These are phyloP conservation scores for Candida sithepensis DNA, from an alignment of 805 yeast genomes.

Conservation along the genomic window DNA sequence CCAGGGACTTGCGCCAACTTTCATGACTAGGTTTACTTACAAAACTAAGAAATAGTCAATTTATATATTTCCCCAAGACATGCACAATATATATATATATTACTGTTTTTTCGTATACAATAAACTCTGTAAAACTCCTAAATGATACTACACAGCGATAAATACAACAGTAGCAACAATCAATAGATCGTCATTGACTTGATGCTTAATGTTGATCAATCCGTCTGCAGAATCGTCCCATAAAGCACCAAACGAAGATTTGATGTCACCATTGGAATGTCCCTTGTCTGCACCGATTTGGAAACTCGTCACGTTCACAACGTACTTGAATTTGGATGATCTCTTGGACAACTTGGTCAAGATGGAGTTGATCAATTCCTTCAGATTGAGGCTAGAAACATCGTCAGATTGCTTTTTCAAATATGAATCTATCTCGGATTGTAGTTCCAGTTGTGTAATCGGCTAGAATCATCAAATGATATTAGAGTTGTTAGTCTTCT, in stretches of 20 bases:
- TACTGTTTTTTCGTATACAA: too few relatives aligned
- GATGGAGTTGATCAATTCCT: slow-evolving; percentile 30
- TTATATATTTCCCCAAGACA: too few relatives aligned
- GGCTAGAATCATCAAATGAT: slow-evolving; percentile 13
- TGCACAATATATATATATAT: too few relatives aligned
- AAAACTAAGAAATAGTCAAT: slow-evolving; percentile 5
- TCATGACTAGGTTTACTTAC: slow-evolving; percentile 17
- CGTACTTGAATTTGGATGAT: slow-evolving; percentile 55
- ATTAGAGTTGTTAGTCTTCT: background rate
- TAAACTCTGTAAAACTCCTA: background rate
- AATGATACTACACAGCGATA: slow-evolving; percentile 15
- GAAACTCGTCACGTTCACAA: slow-evolving; percentile 36
- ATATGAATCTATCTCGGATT: slow-evolving; percentile 8
- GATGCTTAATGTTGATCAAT: slow-evolving; percentile 34
- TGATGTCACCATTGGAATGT: slow-evolving; percentile 23
- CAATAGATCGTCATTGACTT: slow-evolving; percentile 13
- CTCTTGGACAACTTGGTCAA: slow-evolving; percentile 36
- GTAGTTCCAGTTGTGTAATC: slow-evolving; percentile 14
- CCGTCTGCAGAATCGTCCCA: slow-evolving; percentile 63
- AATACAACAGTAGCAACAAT: slow-evolving; percentile 32
- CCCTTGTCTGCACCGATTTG: background rate
- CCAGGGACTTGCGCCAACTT: slow-evolving; percentile 12
- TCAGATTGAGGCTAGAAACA: slow-evolving; percentile 3
- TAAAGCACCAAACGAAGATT: slow-evolving; percentile 45
- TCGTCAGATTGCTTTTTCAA: background rate